Percentiles rank a stretch among this genome's conserved stretches.
Conservation (phyloP, 208 protist genomes). For the Entamoeba invadens region DNA sequence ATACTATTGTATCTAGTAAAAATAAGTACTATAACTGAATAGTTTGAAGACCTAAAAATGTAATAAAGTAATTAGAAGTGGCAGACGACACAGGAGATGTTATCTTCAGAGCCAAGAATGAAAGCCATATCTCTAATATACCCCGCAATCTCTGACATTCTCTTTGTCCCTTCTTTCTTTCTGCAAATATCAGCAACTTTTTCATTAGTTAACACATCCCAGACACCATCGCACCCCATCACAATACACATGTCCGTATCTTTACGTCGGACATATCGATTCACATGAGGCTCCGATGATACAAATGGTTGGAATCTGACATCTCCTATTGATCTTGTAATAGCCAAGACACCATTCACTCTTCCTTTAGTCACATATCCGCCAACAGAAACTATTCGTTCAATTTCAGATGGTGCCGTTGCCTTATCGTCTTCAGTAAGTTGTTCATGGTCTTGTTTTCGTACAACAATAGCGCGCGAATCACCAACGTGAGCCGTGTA, state of each 20-base stretch:
- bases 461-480: conserved; percentile 35
- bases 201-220: conserved; percentile 41
- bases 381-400: conserved; percentile 40
- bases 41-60: no score
- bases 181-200: conserved; percentile 24
- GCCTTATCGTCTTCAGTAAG: conserved; percentile 46
- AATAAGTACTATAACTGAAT: no score
- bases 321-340: conserved; percentile 46
- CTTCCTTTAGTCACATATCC: conserved; percentile 39
- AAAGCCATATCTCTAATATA: conserved; percentile 7
- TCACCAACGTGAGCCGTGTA: conserved; percentile 38
- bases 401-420: conserved; percentile 30
- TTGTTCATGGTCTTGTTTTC: not conserved
- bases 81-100: not conserved
- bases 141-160: no score
- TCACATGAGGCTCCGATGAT: conserved; percentile 11
- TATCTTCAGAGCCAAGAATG: not conserved
- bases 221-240: conserved; percentile 52
- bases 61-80: no score
- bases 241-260: conserved; percentile 38
- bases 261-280: no score
- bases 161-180: not conserved
- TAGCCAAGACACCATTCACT: conserved; percentile 43
- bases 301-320: conserved; percentile 35
- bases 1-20: no score